Percentiles rank a stretch among this genome's conserved stretches.
These are phyloP conservation scores for Lepidopterella palustris DNA, from an alignment of 495 filamentous ascomycete species.

Conservation along the genomic window DNA sequence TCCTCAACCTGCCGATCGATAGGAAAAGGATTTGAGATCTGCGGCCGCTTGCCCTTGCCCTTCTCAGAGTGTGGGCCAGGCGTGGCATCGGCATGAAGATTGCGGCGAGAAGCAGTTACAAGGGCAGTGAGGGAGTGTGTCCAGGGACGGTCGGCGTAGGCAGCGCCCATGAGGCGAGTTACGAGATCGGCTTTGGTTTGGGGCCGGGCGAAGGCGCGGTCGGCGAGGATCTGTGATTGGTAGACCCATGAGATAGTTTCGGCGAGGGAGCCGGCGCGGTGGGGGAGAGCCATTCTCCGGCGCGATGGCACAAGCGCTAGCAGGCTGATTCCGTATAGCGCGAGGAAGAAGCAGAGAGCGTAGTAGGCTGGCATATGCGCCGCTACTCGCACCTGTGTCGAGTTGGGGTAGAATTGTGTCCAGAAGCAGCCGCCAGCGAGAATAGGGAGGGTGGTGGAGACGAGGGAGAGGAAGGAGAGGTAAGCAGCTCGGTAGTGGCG, in stretches of 20 bases:
- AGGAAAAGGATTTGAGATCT: no score
- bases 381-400: slow-evolving; percentile 50
- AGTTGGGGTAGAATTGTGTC: slow-evolving; percentile 56
- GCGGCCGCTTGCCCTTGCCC: slow-evolving; percentile 39
- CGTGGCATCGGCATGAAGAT: slow-evolving; percentile 10
- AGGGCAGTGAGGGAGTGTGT: slow-evolving; percentile 12
- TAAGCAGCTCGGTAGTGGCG: slow-evolving; percentile 65
- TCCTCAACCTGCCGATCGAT: no score
- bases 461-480: slow-evolving; percentile 56
- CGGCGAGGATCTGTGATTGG: slow-evolving; percentile 59
- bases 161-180: slow-evolving; percentile 47
- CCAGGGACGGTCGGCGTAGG: slow-evolving; percentile 19
- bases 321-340: slow-evolving; percentile 60
- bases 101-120: slow-evolving; percentile 13
- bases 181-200: slow-evolving; percentile 56
- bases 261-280: slow-evolving; percentile 61
- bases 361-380: slow-evolving; percentile 63
- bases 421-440: slow-evolving; percentile 76
- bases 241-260: slow-evolving; percentile 73
- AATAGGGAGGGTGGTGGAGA: slow-evolving; percentile 63
- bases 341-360: slow-evolving; percentile 58
- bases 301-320: slow-evolving; percentile 51
- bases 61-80: slow-evolving; percentile 24
- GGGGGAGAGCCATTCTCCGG: slow-evolving; percentile 52
- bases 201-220: slow-evolving; percentile 57